Evolutionary conservation across 768 basidiomycete species (phyloP).

Genomic region (Pleurotus eryngii): DNA sequence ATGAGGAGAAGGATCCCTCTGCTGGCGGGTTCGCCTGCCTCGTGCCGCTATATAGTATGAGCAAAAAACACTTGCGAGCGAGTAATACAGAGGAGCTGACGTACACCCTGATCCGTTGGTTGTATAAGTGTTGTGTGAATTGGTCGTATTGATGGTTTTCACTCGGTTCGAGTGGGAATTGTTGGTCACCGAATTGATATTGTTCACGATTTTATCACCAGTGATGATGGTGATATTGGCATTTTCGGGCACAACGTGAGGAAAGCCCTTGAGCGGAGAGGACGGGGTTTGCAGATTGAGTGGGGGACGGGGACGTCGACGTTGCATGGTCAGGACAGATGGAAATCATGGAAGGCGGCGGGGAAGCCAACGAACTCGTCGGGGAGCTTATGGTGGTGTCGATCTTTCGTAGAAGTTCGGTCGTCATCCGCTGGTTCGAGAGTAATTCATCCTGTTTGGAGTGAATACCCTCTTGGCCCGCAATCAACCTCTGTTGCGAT

Average conservation of each 20-base stretch:
- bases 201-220: conserved; percentile 1
- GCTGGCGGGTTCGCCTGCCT: no score
- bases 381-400: not conserved
- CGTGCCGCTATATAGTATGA: no score
- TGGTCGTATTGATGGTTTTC: conserved; percentile 2
- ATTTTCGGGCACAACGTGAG: not conserved
- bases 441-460: not conserved
- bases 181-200: not conserved
- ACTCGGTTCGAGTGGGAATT: not conserved
- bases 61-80: no score
- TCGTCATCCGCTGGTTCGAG: not conserved
- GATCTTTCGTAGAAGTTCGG: not conserved
- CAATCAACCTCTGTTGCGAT: not conserved
- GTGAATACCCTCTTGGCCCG: not conserved
- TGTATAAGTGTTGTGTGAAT: not conserved
- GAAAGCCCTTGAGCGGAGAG: not conserved
- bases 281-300: not conserved
- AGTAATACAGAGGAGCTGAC: no score
- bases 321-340: not conserved
- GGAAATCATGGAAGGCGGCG: not conserved
- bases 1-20: no score
- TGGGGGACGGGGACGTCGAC: not conserved
- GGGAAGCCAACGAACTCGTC: not conserved
- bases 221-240: conserved; percentile 5
- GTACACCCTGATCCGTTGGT: not conserved